Conservation (phyloP, 176 grass and related monocot species). For the Oryza rufipogon region DNA sequence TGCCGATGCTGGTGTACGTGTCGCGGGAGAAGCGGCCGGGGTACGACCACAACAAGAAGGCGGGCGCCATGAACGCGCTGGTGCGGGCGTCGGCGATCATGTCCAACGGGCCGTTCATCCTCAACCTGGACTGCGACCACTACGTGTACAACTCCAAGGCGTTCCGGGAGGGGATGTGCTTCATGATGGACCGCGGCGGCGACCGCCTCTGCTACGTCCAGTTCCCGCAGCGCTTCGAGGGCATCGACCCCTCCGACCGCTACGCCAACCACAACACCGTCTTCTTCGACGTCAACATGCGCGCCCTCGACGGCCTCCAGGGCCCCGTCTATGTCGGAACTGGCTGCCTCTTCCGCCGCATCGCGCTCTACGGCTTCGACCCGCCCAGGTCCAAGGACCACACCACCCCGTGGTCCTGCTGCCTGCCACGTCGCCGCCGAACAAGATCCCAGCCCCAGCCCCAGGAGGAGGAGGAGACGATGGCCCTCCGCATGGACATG, state of each 20-base stretch:
- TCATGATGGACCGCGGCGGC: conserved; percentile 98
- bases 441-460: too few species aligned
- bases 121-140: conserved; percentile 98
- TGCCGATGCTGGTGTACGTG: conserved; percentile 93
- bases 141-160: conserved; percentile 93
- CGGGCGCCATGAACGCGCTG: conserved; percentile 96
- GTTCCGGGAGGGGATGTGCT: conserved; percentile 90
- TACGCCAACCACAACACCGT: conserved; percentile 98
- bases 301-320: conserved; percentile 93
- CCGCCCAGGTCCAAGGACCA: conserved; percentile 84
- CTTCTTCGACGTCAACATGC: conserved; percentile 99
- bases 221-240: conserved; percentile 94
- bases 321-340: conserved; percentile 96
- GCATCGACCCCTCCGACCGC: conserved; percentile 93
- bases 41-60: conserved; percentile 99
- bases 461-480: conserved; percentile 57
- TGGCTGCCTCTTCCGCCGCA: conserved; percentile 95
- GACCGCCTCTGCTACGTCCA: conserved; percentile 92
- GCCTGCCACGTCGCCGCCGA: conserved; percentile 48
- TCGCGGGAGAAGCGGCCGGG: conserved; percentile 94
- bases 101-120: conserved; percentile 97
- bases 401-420: conserved; percentile 52
- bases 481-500: conserved; percentile 81
- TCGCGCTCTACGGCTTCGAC: conserved; percentile 93
- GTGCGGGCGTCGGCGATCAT: conserved; percentile 95